Percentiles rank a stretch among this genome's conserved stretches.
These are phyloP conservation scores for Canavalia gladiata DNA, from an alignment of 306 rosid genomes.

Conservation along the genomic window DNA sequence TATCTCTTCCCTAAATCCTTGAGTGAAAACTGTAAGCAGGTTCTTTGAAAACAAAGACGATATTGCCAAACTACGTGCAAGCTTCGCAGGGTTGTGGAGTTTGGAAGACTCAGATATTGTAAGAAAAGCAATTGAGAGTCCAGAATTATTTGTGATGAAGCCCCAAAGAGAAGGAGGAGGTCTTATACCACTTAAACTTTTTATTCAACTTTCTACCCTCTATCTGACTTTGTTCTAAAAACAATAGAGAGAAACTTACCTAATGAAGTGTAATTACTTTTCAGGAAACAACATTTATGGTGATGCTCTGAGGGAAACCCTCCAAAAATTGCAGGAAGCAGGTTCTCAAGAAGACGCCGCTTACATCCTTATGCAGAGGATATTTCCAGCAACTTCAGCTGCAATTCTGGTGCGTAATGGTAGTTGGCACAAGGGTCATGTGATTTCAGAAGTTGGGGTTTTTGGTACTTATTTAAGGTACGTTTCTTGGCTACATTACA, in stretches of 20 bases:
- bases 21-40: slow-evolving; percentile 60
- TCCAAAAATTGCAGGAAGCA: slow-evolving; percentile 69
- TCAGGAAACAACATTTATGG: slow-evolving; percentile 95
- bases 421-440: slow-evolving; percentile 64
- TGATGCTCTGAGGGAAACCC: slow-evolving; percentile 74
- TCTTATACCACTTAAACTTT: slow-evolving; percentile 37
- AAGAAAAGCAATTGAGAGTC: slow-evolving; percentile 72
- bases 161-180: slow-evolving; percentile 99
- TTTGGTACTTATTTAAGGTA: slow-evolving; percentile 91
- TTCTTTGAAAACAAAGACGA: slow-evolving; percentile 82
- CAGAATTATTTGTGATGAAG: slow-evolving; percentile 85
- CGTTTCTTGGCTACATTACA: slow-evolving; percentile 12
- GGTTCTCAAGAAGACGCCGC: slow-evolving; percentile 80
- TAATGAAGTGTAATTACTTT: slow-evolving; percentile 18
- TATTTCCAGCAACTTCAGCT: slow-evolving; percentile 66
- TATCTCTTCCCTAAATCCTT: slow-evolving; percentile 8
- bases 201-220: slow-evolving; percentile 34
- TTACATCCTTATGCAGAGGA: slow-evolving; percentile 94
- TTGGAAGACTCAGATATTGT: slow-evolving; percentile 82
- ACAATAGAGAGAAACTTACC: slow-evolving; percentile 25
- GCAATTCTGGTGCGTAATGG: slow-evolving; percentile 78
- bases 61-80: slow-evolving; percentile 78
- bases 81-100: slow-evolving; percentile 99
- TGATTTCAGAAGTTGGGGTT: slow-evolving; percentile 86
- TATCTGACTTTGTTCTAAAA: neutral